Evolutionary conservation across 2,329 filamentous ascomycete species (phyloP).

Genomic region (Eutypa lata): DNA sequence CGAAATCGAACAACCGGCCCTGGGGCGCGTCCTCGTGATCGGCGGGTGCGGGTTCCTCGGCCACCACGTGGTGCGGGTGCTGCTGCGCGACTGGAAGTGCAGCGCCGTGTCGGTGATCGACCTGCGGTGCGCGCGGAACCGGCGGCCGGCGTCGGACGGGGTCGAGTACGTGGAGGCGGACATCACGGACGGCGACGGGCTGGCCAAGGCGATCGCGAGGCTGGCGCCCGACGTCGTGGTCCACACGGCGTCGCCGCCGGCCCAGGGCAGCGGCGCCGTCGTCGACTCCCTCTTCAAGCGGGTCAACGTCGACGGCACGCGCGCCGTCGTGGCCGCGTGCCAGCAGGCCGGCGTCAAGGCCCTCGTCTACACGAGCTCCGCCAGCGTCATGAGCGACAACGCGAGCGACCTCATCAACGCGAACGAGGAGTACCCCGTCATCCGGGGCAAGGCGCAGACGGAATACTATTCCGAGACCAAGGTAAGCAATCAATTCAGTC

Average conservation of each 20-base stretch:
- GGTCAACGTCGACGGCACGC: conserved; percentile 87
- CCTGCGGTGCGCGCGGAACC: conserved; percentile 67
- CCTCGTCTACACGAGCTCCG: conserved; percentile 88
- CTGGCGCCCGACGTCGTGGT: conserved; percentile 79
- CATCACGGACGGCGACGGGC: conserved; percentile 64
- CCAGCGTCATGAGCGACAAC: conserved; percentile 84
- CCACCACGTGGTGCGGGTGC: conserved; percentile 74
- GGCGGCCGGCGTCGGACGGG: conserved; percentile 51
- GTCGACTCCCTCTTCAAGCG: conserved; percentile 65
- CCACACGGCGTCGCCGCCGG: conserved; percentile 77
- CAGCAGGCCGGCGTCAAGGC: conserved; percentile 68
- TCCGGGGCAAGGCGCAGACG: conserved; percentile 65
- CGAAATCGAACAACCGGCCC: conserved; percentile 33
- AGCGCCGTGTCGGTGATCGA: conserved; percentile 67
- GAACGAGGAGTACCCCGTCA: conserved; percentile 77
- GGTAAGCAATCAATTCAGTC: conserved; percentile 41
- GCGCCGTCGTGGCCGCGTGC: conserved; percentile 71
- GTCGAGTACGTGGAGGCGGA: conserved; percentile 72
- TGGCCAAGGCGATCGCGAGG: conserved; percentile 62
- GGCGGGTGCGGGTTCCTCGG: conserved; percentile 84
- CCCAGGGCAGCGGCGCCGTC: conserved; percentile 49
- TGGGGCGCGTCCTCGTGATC: conserved; percentile 74
- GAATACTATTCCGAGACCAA: conserved; percentile 93
- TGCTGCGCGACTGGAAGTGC: conserved; percentile 59
- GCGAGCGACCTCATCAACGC: conserved; percentile 75